phyloP scores from a whole-genome alignment of 345 rosid species.

The Syzygium aqueum region DNA sequence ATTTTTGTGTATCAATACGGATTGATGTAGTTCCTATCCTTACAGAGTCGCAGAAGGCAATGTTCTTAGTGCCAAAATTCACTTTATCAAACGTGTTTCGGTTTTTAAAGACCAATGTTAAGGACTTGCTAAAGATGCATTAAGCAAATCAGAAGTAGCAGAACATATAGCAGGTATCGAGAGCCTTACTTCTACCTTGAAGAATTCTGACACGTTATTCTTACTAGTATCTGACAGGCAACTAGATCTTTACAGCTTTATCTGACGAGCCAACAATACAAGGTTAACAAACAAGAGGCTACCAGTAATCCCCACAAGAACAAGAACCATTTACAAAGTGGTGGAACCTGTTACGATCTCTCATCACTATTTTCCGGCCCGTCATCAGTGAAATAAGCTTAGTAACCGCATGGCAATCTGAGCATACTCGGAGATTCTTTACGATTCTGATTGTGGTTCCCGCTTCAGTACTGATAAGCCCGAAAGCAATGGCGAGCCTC shows the following conservation, averaged over 20 bases:
- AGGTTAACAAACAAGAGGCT: background rate
- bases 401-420: conserved; percentile 53
- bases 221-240: background rate
- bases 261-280: background rate
- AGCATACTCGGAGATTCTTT: conserved; percentile 63
- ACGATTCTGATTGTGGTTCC: conserved; percentile 45
- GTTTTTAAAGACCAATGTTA: background rate
- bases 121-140: background rate
- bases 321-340: conserved; percentile 65
- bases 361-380: conserved; percentile 51
- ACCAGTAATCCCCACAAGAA: conserved; percentile 77
- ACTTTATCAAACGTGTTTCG: background rate
- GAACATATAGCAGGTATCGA: background rate
- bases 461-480: conserved; percentile 47
- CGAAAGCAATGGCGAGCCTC: conserved; percentile 63
- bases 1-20: background rate
- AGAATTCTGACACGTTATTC: background rate
- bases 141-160: background rate
- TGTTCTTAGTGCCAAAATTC: background rate
- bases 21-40: background rate
- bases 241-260: background rate
- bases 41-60: background rate
- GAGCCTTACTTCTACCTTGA: background rate
- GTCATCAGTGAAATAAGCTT: conserved; percentile 57
- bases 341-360: conserved; percentile 77